A percentile compares a stretch with the other conserved stretches of the same genome.
Conservation (phyloP, 2,329 filamentous ascomycete species). For the Exserohilum turcica region DNA sequence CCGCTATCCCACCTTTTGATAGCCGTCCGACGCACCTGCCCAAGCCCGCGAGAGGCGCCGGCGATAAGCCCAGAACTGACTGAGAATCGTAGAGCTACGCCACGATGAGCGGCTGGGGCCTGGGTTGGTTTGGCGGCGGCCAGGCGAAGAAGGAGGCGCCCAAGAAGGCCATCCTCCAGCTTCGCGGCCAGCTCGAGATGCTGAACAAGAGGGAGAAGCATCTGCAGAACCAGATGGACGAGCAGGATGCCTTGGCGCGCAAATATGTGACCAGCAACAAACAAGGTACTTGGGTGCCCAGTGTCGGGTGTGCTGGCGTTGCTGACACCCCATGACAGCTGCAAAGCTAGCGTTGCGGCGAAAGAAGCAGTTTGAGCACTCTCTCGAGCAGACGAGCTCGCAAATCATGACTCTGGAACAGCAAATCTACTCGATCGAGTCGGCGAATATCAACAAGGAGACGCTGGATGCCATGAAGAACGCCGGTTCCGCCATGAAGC, state of each 20-base stretch:
- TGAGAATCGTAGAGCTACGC: not conserved
- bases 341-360: slow-evolving; percentile 88
- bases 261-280: slow-evolving; percentile 92
- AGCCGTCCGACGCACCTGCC: slow-evolving; percentile 10
- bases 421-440: slow-evolving; percentile 96
- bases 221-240: slow-evolving; percentile 86
- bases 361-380: slow-evolving; percentile 93
- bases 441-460: slow-evolving; percentile 98
- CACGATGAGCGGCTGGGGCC: slow-evolving; percentile 54
- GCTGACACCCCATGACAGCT: slow-evolving; percentile 59
- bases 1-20: slow-evolving; percentile 23
- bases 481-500: slow-evolving; percentile 86
- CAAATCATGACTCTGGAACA: slow-evolving; percentile 93
- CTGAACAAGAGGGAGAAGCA: slow-evolving; percentile 95
- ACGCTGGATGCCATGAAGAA: slow-evolving; percentile 93
- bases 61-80: slow-evolving; percentile 4
- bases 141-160: slow-evolving; percentile 88
- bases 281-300: slow-evolving; percentile 70
- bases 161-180: slow-evolving; percentile 91
- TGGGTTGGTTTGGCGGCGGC: slow-evolving; percentile 85
- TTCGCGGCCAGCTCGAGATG: slow-evolving; percentile 93
- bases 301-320: not conserved
- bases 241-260: slow-evolving; percentile 85
- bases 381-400: slow-evolving; percentile 84
- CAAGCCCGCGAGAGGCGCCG: slow-evolving; percentile 1